phyloP scores from a whole-genome alignment of 805 yeast genomes.

The Cyberlindnera xylosilytica region DNA sequence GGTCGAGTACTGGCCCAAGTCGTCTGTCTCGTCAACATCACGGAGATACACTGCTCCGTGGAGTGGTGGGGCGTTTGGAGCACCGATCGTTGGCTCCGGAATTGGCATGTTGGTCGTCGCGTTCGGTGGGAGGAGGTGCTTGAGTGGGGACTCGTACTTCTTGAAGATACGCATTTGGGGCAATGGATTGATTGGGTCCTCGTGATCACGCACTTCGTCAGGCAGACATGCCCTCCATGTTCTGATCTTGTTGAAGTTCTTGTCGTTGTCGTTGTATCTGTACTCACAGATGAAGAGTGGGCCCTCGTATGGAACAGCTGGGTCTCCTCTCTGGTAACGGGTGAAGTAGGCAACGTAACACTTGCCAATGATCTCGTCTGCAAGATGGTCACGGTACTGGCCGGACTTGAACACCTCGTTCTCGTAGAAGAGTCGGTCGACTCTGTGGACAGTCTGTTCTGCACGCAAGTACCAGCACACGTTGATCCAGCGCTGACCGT shows the following conservation, averaged over 20 bases:
- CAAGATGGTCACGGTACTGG: conserved; percentile 91
- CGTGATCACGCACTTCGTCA: conserved; percentile 84
- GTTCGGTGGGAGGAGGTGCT: conserved; percentile 68
- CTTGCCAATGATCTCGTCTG: conserved; percentile 85
- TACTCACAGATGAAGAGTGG: conserved; percentile 92
- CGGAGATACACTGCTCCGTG: conserved; percentile 87
- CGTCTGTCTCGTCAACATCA: conserved; percentile 74
- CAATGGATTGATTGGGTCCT: conserved; percentile 77
- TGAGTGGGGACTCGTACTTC: conserved; percentile 82
- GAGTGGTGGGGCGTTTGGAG: conserved; percentile 88
- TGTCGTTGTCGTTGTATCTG: conserved; percentile 88
- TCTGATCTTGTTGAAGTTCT: conserved; percentile 88
- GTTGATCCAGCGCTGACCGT: conserved; percentile 83
- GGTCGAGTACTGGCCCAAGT: conserved; percentile 71
- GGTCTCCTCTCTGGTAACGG: conserved; percentile 91
- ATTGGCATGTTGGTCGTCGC: conserved; percentile 71
- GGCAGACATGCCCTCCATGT: conserved; percentile 99
- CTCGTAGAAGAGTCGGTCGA: conserved; percentile 82
- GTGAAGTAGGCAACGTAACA: conserved; percentile 95
- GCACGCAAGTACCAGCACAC: conserved; percentile 98
- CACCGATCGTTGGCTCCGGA: conserved; percentile 81
- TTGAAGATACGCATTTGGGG: conserved; percentile 64
- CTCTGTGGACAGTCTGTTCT: conserved; percentile 94
- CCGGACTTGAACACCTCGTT: conserved; percentile 97
- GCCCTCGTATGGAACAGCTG: conserved; percentile 73